A percentile compares a stretch with the other conserved stretches of the same genome.
phyloP scores from a whole-genome alignment of 2,329 filamentous ascomycete species.

The Ophiocordyceps camponoti-leonardi region DNA sequence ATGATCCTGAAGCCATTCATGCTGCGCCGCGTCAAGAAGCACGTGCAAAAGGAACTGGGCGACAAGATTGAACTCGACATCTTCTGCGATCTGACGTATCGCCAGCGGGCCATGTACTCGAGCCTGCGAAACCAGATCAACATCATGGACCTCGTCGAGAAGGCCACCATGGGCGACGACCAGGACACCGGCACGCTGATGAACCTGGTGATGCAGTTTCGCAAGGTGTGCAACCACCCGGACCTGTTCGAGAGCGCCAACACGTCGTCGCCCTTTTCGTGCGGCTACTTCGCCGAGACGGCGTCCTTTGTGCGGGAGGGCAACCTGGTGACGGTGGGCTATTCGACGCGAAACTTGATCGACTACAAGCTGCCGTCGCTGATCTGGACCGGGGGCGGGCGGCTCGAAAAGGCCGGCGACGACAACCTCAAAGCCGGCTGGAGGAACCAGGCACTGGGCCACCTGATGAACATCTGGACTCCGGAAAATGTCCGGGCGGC shows the following conservation, averaged over 20 bases:
- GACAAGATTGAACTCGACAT: slow-evolving; percentile 97
- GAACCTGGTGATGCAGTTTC: slow-evolving; percentile 99
- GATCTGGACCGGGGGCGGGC: slow-evolving; percentile 65
- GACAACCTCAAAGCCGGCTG: slow-evolving; percentile 67
- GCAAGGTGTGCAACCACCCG: slow-evolving; percentile 97
- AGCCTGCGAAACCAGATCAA: slow-evolving; percentile 94
- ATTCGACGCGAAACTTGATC: slow-evolving; percentile 75
- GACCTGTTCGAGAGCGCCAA: slow-evolving; percentile 93
- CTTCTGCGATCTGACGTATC: slow-evolving; percentile 92
- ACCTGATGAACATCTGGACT: slow-evolving; percentile 83
- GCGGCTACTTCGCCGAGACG: slow-evolving; percentile 82
- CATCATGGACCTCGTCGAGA: slow-evolving; percentile 96
- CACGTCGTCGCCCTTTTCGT: slow-evolving; percentile 69
- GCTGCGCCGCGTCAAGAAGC: slow-evolving; percentile 98
- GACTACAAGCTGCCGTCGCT: slow-evolving; percentile 70
- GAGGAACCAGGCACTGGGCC: slow-evolving; percentile 55
- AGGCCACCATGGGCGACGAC: slow-evolving; percentile 85
- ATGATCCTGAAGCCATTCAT: slow-evolving; percentile 99
- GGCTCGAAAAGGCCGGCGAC: slow-evolving; percentile 54
- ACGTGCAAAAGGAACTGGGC: slow-evolving; percentile 95
- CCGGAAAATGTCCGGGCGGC: slow-evolving; percentile 60
- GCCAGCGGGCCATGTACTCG: slow-evolving; percentile 83
- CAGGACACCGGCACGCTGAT: slow-evolving; percentile 90
- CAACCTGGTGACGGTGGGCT: slow-evolving; percentile 58
- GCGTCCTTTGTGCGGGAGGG: slow-evolving; percentile 90